phyloP scores from a whole-genome alignment of 106 monocot genomes.

The Allium sativum region DNA sequence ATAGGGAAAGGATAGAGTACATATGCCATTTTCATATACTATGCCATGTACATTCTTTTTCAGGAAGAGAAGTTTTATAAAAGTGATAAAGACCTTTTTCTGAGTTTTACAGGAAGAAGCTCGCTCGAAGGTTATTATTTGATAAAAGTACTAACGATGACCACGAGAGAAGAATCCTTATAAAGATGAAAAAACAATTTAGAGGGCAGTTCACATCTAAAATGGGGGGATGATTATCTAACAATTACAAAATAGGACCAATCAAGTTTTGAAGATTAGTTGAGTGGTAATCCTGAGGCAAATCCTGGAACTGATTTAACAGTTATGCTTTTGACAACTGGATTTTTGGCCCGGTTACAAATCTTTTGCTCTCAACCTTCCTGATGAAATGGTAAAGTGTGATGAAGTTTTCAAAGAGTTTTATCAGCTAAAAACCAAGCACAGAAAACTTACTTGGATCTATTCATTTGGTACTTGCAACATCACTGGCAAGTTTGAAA shows the following conservation, averaged over 20 bases:
- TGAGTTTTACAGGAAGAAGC: slow-evolving; percentile 85
- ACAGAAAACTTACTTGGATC: slow-evolving; percentile 77
- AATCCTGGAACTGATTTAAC: slow-evolving; percentile 86
- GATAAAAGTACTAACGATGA: slow-evolving; percentile 79
- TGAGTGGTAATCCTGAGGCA: slow-evolving; percentile 38
- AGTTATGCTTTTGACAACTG: slow-evolving; percentile 91
- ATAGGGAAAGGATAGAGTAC: no score
- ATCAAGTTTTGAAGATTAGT: slow-evolving; percentile 81
- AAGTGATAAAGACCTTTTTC: no score
- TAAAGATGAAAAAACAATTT: slow-evolving; percentile 73
- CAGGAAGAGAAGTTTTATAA: no score
- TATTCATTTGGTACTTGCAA: slow-evolving; percentile 74
- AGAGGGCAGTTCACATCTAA: slow-evolving; percentile 84
- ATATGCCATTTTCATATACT: no score
- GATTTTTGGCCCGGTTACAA: slow-evolving; percentile 98
- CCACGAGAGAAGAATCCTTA: slow-evolving; percentile 67
- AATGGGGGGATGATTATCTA: slow-evolving; percentile 58
- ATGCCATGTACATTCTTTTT: no score
- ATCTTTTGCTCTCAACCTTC: slow-evolving; percentile 93
- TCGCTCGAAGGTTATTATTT: slow-evolving; percentile 63
- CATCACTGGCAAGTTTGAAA: slow-evolving; percentile 65
- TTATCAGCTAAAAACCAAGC: slow-evolving; percentile 95
- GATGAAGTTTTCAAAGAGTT: slow-evolving; percentile 78
- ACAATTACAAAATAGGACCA: slow-evolving; percentile 91
- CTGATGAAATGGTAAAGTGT: slow-evolving; percentile 70